These are phyloP conservation scores for Globisporangium irregulare DNA, from an alignment of 352 stramenopile species.

Conservation along the genomic window DNA sequence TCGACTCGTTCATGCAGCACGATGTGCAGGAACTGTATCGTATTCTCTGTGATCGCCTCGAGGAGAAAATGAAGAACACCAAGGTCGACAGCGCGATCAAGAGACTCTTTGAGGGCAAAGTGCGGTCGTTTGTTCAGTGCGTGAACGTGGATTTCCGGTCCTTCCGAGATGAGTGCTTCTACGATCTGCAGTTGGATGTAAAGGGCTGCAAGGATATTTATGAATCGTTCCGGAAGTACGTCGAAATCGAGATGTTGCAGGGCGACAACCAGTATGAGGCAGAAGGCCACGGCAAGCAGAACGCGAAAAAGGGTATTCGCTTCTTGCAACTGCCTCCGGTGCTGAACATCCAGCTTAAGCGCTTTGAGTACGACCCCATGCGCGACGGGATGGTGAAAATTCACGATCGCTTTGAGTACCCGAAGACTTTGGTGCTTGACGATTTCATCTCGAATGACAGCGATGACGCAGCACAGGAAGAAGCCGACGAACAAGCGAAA, in stretches of 20 bases:
- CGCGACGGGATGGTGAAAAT: conserved; percentile 89
- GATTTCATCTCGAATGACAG: conserved; percentile 45
- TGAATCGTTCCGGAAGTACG: conserved; percentile 90
- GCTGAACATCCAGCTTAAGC: conserved; percentile 92
- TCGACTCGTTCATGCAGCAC: conserved; percentile 92
- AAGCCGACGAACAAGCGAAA: not conserved
- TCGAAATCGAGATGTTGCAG: conserved; percentile 90
- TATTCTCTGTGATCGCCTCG: conserved; percentile 89
- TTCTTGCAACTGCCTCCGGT: conserved; percentile 88
- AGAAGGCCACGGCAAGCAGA: conserved; percentile 86
- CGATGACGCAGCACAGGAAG: not conserved
- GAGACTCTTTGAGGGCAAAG: conserved; percentile 88
- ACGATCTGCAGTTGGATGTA: conserved; percentile 91
- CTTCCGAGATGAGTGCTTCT: conserved; percentile 88
- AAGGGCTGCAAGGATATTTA: conserved; percentile 90
- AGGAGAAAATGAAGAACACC: conserved; percentile 93
- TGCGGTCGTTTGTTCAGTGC: conserved; percentile 89
- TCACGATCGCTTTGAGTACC: conserved; percentile 86
- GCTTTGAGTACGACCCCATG: conserved; percentile 87
- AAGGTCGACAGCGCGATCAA: conserved; percentile 76
- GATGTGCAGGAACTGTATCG: conserved; percentile 91
- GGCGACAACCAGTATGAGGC: conserved; percentile 94
- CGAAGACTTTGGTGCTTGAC: conserved; percentile 70
- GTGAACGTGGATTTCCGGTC: conserved; percentile 90
- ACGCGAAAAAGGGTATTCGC: conserved; percentile 85